Evolutionary conservation across 805 yeast genomes (phyloP), one percentile per base, ranked within the genome.

Genomic region (Schizosaccharomyces osmophilus): DNA sequence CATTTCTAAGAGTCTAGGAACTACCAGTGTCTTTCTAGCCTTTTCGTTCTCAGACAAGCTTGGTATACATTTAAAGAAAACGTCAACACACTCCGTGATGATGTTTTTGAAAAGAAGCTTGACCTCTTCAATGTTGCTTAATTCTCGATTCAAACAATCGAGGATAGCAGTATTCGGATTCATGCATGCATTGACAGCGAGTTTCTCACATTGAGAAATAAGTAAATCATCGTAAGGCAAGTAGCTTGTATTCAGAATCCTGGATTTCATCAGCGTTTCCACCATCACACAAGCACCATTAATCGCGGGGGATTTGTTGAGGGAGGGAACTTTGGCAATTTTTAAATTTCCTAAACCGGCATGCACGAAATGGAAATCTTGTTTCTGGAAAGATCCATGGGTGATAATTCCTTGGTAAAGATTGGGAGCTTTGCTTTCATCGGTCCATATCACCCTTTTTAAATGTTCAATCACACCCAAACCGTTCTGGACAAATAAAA

Each of bases 131-230:
- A 74, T 67, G 68, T 88, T 90, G 51, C 75, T 69, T 22, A 90
- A 72, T 61, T 84, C 86, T 42, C 94, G 95, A 68, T 93, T 93
- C 48, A 76, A 68, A 68, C 93, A 84, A 69, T 86, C 84, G 31
- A 85, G 71, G 26, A 87, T 73, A 0, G 95, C 84, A 0, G 96
- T 85, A 36, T 84, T 73, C 0, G 96, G 85, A 68, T 93, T 90
- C 65, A 90, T 82, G 67, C 93, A 85, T 1, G 86, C 78, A 68
- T 93, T 93, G 24, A 85, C 82, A 57, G 84, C 75, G 62, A 90
- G 78, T 70, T 90, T 93, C 66, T 82, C 83, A 65, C 82, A 73
- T 71, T 87, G 95, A 1, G 81, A 58, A 17, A 45, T 11, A 6
- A 45, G 9, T 9, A 45, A 24, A 5, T 45, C 51, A 19, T n/a